A percentile compares a stretch with the other conserved stretches of the same genome.
phyloP scores from a whole-genome alignment of 495 filamentous ascomycete species.

The Chaetomium fimeti region DNA sequence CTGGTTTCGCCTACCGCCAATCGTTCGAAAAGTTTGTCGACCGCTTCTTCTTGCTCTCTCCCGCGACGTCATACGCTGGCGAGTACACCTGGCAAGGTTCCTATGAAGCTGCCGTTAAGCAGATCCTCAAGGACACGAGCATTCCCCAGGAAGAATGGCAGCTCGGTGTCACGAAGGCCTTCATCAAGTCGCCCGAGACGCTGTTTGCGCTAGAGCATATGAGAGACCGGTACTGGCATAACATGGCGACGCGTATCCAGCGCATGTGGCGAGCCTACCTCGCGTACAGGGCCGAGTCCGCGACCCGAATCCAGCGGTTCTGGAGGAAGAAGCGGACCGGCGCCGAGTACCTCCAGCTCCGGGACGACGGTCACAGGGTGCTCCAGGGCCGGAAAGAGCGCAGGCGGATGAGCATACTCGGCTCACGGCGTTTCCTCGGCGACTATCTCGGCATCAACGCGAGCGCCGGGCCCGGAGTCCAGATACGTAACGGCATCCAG shows the following conservation, averaged over 20 bases:
- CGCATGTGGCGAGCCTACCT: conserved; percentile 96
- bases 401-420: conserved; percentile 82
- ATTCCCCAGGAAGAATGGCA: conserved; percentile 96
- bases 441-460: conserved; percentile 91
- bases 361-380: conserved; percentile 86
- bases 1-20: conserved; percentile 96
- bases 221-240: conserved; percentile 97
- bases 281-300: conserved; percentile 86
- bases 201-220: conserved; percentile 96
- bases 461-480: conserved; percentile 73
- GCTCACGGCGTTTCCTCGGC: conserved; percentile 87
- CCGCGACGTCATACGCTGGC: conserved; percentile 90
- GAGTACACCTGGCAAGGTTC: conserved; percentile 96
- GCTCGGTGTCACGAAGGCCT: conserved; percentile 94
- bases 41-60: conserved; percentile 93
- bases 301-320: conserved; percentile 89
- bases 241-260: conserved; percentile 98
- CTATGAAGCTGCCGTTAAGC: conserved; percentile 78
- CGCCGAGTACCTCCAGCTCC: conserved; percentile 78
- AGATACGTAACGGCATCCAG: conserved; percentile 70
- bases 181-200: conserved; percentile 98
- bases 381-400: conserved; percentile 86
- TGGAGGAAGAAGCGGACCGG: conserved; percentile 91
- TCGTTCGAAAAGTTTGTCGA: conserved; percentile 99
- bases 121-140: conserved; percentile 92